Percentiles rank a stretch among this genome's conserved stretches.
Conservation (phyloP, 169 alveolate species). For the Cryptosporidium bovis region DNA sequence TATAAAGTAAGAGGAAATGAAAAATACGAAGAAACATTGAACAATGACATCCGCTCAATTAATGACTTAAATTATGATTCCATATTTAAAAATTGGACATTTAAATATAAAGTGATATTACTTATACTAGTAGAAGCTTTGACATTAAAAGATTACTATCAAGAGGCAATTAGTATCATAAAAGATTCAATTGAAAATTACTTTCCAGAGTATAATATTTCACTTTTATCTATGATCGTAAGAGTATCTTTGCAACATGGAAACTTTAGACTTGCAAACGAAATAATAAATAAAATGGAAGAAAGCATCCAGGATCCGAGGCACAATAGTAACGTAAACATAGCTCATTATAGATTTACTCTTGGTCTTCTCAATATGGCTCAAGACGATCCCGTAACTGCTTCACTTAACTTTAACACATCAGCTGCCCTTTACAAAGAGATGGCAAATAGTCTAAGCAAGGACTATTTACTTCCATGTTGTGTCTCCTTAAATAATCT, state of each 20-base stretch:
- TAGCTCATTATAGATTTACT: slow-evolving; percentile 73
- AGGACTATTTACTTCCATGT: slow-evolving; percentile 33
- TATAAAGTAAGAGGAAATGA: not conserved
- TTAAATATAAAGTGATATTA: slow-evolving; percentile 15
- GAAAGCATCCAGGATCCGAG: slow-evolving; percentile 20
- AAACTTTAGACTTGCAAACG: slow-evolving; percentile 1
- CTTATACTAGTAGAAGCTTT: slow-evolving; percentile 28
- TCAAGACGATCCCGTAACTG: slow-evolving; percentile 74
- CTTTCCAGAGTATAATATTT: slow-evolving; percentile 28
- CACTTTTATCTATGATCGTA: slow-evolving; percentile 32
- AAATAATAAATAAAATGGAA: slow-evolving; percentile 22
- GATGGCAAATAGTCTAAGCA: slow-evolving; percentile 18
- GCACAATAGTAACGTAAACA: slow-evolving; percentile 24
- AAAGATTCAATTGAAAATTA: slow-evolving; percentile 39
- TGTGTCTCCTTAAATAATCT: slow-evolving; percentile 46
- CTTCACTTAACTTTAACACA: slow-evolving; percentile 58
- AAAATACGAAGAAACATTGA: too few relatives aligned
- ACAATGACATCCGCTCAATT: too few relatives aligned
- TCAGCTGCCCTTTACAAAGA: slow-evolving; percentile 71
- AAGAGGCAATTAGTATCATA: slow-evolving; percentile 9
- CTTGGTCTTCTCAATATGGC: slow-evolving; percentile 62
- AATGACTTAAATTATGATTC: not conserved
- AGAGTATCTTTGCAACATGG: slow-evolving; percentile 54
- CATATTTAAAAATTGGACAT: slow-evolving; percentile 16
- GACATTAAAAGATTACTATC: slow-evolving; percentile 49